Evolutionary conservation across 129 eudicot genomes (phyloP).

Genomic region (Heracleum sosnowskyi): DNA sequence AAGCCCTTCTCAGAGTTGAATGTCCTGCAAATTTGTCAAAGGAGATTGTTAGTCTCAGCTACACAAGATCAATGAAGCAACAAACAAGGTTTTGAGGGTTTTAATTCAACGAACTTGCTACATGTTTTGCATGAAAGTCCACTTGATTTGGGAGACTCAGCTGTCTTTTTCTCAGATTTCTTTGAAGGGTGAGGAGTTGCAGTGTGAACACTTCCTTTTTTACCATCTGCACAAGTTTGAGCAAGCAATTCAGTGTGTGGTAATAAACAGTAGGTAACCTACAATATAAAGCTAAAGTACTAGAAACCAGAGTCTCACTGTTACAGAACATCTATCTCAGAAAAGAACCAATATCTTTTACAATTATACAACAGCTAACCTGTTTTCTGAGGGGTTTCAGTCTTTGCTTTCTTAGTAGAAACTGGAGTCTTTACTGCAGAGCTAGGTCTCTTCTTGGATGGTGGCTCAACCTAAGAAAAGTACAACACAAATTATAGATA

Average conservation of each 20-base stretch:
- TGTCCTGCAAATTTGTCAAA: conserved; percentile 7
- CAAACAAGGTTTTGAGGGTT: not conserved
- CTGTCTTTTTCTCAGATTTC: conserved; percentile 20
- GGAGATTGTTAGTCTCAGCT: not conserved
- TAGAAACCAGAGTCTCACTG: not conserved
- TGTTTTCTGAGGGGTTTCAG: conserved; percentile 40
- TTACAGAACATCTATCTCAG: not conserved
- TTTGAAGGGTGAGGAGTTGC: conserved; percentile 36
- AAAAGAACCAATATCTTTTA: too few relatives aligned
- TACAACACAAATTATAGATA: not conserved
- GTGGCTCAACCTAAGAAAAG: conserved; percentile 14
- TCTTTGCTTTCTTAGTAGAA: conserved; percentile 38
- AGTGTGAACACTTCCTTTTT: conserved; percentile 34
- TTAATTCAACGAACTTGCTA: conserved; percentile 11
- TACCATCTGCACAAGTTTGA: conserved; percentile 23
- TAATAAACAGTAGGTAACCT: not conserved
- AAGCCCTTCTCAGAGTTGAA: conserved; percentile 19
- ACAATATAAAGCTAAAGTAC: not conserved
- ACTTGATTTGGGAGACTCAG: conserved; percentile 23
- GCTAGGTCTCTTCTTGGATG: conserved; percentile 34
- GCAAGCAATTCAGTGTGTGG: not conserved
- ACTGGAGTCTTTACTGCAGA: conserved; percentile 26
- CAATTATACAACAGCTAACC: conserved; percentile 8
- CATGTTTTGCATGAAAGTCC: conserved; percentile 22
- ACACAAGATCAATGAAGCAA: not conserved